Evolutionary conservation across 345 rosid genomes (phyloP).

Genomic region (Salix purpurea): DNA sequence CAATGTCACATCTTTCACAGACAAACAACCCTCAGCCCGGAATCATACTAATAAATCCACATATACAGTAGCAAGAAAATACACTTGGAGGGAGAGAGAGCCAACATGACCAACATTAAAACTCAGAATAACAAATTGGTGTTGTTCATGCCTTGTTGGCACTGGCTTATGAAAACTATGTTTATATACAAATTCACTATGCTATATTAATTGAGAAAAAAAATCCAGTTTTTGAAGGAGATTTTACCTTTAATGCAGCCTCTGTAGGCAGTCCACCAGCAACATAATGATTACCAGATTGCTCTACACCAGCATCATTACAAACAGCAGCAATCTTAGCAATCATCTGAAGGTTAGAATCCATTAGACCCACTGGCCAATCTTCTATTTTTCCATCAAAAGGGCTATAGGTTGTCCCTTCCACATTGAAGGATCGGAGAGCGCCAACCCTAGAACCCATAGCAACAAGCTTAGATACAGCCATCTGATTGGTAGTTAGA

Average conservation of each 20-base stretch:
- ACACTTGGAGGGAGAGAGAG: neutral
- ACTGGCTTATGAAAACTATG: too few relatives aligned
- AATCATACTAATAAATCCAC: neutral
- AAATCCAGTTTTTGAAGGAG: neutral
- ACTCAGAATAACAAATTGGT: neutral
- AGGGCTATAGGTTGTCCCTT: slow-evolving; percentile 81
- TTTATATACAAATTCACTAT: too few relatives aligned
- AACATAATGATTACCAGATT: slow-evolving; percentile 59
- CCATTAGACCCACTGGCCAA: slow-evolving; percentile 73
- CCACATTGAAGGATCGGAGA: slow-evolving; percentile 69
- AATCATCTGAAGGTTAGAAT: slow-evolving; percentile 79
- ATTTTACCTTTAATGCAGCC: slow-evolving; percentile 89
- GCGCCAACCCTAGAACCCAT: slow-evolving; percentile 66
- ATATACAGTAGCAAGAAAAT: slow-evolving; percentile 1
- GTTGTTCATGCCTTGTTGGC: too few relatives aligned
- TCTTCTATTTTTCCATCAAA: slow-evolving; percentile 70
- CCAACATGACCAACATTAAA: neutral
- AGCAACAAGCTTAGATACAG: slow-evolving; percentile 78
- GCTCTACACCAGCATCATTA: slow-evolving; percentile 78
- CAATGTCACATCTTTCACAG: neutral
- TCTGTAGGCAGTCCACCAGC: slow-evolving; percentile 84
- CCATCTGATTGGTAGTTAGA: slow-evolving; percentile 90
- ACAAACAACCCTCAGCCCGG: slow-evolving; percentile 1
- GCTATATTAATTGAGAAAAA: too few relatives aligned
- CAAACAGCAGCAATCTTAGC: slow-evolving; percentile 87